phyloP scores from a whole-genome alignment of 257 asterid genomes.

The Fraxinus anomala region DNA sequence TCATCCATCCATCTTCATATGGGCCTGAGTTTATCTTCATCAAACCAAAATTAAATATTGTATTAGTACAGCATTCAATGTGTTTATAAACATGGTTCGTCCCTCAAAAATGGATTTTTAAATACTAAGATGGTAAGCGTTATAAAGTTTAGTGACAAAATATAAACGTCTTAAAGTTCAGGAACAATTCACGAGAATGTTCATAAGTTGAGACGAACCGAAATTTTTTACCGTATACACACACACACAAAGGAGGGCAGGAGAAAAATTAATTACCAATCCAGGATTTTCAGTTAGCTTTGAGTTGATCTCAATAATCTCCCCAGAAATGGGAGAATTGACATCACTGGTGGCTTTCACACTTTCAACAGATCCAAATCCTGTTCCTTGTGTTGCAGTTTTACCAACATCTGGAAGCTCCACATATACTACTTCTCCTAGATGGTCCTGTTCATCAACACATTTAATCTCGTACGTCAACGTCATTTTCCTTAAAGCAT shows the following conservation, averaged over 20 bases:
- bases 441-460: slow-evolving; percentile 55
- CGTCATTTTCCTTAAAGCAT: too few relatives aligned
- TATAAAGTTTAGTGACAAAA: neutral
- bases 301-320: slow-evolving; percentile 70
- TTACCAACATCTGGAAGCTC: slow-evolving; percentile 75
- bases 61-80: neutral
- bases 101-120: too few relatives aligned
- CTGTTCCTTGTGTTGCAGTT: slow-evolving; percentile 42
- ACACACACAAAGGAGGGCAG: neutral
- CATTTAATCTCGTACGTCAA: neutral
- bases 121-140: too few relatives aligned
- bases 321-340: slow-evolving; percentile 88
- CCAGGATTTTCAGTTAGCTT: slow-evolving; percentile 72
- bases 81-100: too few relatives aligned
- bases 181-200: too few relatives aligned
- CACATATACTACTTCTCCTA: slow-evolving; percentile 92
- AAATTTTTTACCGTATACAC: too few relatives aligned
- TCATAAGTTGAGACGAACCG: too few relatives aligned
- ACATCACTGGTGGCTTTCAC: slow-evolving; percentile 90
- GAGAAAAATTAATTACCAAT: slow-evolving; percentile 44
- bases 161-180: neutral
- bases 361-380: slow-evolving; percentile 86
- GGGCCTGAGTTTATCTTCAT: slow-evolving; percentile 78
- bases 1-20: slow-evolving; percentile 94
- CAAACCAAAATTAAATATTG: neutral